phyloP scores from a whole-genome alignment of 1,284 basidiomycete species.

The Ceratobasidium sp. region DNA sequence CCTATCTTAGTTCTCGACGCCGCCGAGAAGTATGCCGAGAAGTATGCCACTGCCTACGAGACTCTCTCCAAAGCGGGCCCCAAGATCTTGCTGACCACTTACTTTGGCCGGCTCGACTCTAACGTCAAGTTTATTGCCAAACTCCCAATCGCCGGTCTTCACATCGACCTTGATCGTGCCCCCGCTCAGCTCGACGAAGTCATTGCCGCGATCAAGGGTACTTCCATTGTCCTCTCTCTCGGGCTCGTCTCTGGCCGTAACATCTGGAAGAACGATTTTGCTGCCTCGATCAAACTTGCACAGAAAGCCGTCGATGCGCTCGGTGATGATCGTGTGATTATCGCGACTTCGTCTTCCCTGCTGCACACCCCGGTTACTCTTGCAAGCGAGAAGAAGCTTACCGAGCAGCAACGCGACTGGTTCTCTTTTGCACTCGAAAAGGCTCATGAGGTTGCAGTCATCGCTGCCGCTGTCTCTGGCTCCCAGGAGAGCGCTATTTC shows the following conservation, averaged over 20 bases:
- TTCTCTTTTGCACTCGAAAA: slow-evolving; percentile 99
- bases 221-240: slow-evolving; percentile 87
- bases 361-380: slow-evolving; percentile 98
- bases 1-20: slow-evolving; percentile 95
- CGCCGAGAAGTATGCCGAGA: slow-evolving; percentile 82
- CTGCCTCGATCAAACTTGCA: slow-evolving; percentile 83
- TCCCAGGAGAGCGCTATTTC: slow-evolving; percentile 81
- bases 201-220: slow-evolving; percentile 85
- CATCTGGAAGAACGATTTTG: slow-evolving; percentile 99
- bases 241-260: slow-evolving; percentile 99
- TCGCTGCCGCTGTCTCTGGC: slow-evolving; percentile 85
- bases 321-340: slow-evolving; percentile 88
- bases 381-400: slow-evolving; percentile 93
- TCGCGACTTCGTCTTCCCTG: slow-evolving; percentile 97
- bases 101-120: slow-evolving; percentile 96
- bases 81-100: slow-evolving; percentile 94
- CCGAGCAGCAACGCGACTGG: slow-evolving; percentile 94
- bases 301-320: slow-evolving; percentile 88
- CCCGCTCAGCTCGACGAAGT: slow-evolving; percentile 90
- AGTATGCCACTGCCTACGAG: slow-evolving; percentile 87
- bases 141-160: slow-evolving; percentile 93
- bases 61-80: slow-evolving; percentile 86
- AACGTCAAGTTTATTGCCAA: slow-evolving; percentile 92
- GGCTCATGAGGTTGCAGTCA: slow-evolving; percentile 88
- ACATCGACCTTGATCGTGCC: slow-evolving; percentile 97